phyloP scores from a whole-genome alignment of 1,139 yeast genomes.

The Yamadazyma membranifaciens region DNA sequence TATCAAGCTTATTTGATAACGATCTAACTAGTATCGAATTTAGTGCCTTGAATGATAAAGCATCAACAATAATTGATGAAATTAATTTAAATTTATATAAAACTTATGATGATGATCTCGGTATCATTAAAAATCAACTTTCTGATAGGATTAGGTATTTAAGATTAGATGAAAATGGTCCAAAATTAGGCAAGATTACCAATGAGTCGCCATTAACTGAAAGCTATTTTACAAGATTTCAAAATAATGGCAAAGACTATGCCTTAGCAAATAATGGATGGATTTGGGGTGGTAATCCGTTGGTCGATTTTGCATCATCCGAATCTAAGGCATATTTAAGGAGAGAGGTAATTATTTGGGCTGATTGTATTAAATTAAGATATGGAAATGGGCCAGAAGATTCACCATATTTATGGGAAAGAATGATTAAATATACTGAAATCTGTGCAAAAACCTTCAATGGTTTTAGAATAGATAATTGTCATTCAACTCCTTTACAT shows the following conservation, averaged over 20 bases:
- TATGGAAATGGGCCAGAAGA: constrained; percentile 77
- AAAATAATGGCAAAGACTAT: constrained; percentile 53
- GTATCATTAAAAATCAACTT: constrained; percentile 63
- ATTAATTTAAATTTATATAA: constrained; percentile 71
- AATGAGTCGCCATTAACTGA: constrained; percentile 66
- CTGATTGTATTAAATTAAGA: constrained; percentile 91
- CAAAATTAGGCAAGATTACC: constrained; percentile 66
- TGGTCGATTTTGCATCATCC: constrained; percentile 87
- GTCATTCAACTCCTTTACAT: constrained; percentile 94
- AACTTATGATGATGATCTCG: constrained; percentile 73
- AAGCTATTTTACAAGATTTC: constrained; percentile 80
- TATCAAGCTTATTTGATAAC: constrained; percentile 33
- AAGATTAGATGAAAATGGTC: constrained; percentile 78
- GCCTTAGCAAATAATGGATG: constrained; percentile 95
- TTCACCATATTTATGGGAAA: constrained; percentile 85
- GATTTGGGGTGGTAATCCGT: constrained; percentile 97
- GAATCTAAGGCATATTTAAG: constrained; percentile 78
- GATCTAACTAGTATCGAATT: constrained; percentile 29
- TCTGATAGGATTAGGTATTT: constrained; percentile 72
- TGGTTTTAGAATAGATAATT: constrained; percentile 92
- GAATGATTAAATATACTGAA: constrained; percentile 79
- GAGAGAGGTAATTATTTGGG: constrained; percentile 96
- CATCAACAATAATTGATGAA: constrained; percentile 64
- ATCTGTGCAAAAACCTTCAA: constrained; percentile 73
- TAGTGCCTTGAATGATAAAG: constrained; percentile 36